Conservation (phyloP, 306 rosid genomes). For the Glycyrrhiza uralensis region DNA sequence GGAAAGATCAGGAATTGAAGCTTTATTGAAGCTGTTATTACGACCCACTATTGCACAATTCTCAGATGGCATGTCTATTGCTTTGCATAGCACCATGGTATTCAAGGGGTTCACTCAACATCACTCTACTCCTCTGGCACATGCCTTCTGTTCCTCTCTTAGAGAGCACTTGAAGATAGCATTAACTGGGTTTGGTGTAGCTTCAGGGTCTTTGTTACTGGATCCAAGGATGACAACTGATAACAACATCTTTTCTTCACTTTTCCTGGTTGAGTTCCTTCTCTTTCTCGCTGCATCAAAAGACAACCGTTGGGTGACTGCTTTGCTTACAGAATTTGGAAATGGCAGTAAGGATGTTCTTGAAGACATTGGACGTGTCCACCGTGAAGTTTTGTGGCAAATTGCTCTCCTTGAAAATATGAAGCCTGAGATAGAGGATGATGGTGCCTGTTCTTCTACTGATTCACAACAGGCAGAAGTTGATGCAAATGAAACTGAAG, state of each 20-base stretch:
- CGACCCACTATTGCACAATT: conserved; percentile 81
- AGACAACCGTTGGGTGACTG: conserved; percentile 91
- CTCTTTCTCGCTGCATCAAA: conserved; percentile 94
- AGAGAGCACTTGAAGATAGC: conserved; percentile 76
- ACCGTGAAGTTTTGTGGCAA: conserved; percentile 90
- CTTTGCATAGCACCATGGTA: conserved; percentile 95
- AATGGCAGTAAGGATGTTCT: conserved; percentile 82
- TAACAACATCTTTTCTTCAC: conserved; percentile 59
- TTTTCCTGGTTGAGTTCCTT: conserved; percentile 86
- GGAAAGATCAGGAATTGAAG: conserved; percentile 89
- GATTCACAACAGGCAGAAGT: conserved; percentile 68
- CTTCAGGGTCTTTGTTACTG: conserved; percentile 60
- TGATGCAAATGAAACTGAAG: conserved; percentile 69
- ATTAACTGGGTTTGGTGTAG: conserved; percentile 54
- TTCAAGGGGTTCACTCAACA: conserved; percentile 93
- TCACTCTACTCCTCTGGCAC: conserved; percentile 84
- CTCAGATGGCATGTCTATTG: conserved; percentile 93
- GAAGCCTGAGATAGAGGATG: conserved; percentile 69
- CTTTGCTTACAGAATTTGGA: conserved; percentile 86
- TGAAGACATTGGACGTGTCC: conserved; percentile 78
- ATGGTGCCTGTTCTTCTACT: conserved; percentile 51
- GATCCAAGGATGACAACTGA: conserved; percentile 73
- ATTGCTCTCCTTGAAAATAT: conserved; percentile 80
- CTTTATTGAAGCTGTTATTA: conserved; percentile 73
- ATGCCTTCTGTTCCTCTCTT: conserved; percentile 83